Evolutionary conservation across 768 basidiomycete genomes (phyloP).

Genomic region (Phylloporus rhodoxanthus): DNA sequence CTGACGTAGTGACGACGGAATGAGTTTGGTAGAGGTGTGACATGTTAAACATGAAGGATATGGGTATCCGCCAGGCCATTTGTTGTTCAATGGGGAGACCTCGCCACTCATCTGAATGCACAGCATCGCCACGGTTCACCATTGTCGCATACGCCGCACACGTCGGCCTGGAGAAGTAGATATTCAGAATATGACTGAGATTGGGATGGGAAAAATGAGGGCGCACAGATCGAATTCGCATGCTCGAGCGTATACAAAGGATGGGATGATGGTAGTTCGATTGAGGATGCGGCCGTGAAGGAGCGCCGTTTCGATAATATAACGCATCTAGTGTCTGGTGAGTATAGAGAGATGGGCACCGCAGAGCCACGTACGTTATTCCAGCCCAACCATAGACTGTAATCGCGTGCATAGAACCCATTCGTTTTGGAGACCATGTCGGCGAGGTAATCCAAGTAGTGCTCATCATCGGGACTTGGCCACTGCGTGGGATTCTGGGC

Average conservation of each 20-base stretch:
- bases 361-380: conserved; percentile 34
- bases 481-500: not conserved
- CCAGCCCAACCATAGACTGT: conserved; percentile 45
- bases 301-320: conserved; percentile 43
- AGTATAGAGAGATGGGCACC: not conserved
- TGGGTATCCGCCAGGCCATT: conserved; percentile 33
- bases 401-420: conserved; percentile 43
- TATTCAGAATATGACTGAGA: not conserved
- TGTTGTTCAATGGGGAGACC: conserved; percentile 32
- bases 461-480: conserved; percentile 9
- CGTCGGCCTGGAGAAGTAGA: conserved; percentile 19
- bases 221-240: conserved; percentile 36
- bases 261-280: conserved; percentile 40
- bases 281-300: conserved; percentile 40
- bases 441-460: conserved; percentile 28
- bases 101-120: conserved; percentile 37
- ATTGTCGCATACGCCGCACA: conserved; percentile 39
- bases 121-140: conserved; percentile 43
- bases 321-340: conserved; percentile 34
- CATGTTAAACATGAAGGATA: conserved; percentile 40
- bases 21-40: conserved; percentile 34
- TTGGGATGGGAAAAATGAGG: not conserved
- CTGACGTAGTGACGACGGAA: conserved; percentile 35
- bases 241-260: conserved; percentile 42
- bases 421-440: conserved; percentile 36